Evolutionary conservation across 2,329 filamentous ascomycete genomes (phyloP), one percentile per base, ranked within the genome.

Genomic region (Colletotrichum lindemuthianum): DNA sequence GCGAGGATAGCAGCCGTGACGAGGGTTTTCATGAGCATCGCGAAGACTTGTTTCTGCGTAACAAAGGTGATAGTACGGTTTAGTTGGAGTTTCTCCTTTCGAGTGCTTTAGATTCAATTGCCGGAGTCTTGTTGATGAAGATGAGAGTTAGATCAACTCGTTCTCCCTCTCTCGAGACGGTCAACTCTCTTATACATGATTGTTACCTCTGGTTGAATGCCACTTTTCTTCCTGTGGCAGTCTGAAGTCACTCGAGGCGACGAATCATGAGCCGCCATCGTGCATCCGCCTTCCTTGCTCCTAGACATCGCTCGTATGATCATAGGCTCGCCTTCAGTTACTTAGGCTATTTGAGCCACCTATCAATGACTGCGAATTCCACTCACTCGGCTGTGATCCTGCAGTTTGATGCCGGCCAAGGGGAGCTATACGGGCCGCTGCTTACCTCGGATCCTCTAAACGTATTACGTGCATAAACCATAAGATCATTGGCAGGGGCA

Each of bases 401-500:
- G 52, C 41, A 45, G 44, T 37, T 32, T 8, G 37, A 15, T 11
- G 13, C 15, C 40, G n/a, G 41, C 33, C 41, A 16, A 36, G 15
- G n/a, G 24, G 32, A 6, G n/a, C 32, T 48, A 32, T 13, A 37
- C 53, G 53, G 43, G 53, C 53, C 43, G 43, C 43, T 47, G 12
- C 39, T 15, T n/a, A 32, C 34, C 43, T 47, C 43, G 53, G 43
- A 47, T 56, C 53, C 53, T 48, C 37, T 36, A 8, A 15, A 11
- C 43, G 33, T 56, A 41, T 56, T 56, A 56, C 43, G 11, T 56
- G 43, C 53, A 56, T 43, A 24, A 24, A 24, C 24, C 24, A 24
- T 24, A 24, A 24, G 24, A 24, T 24, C 24, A 24, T 3, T 3
- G 24, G 24, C 24, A 24, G 24, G 24, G 24, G 24, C 24, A 24